Conservation (phyloP, 371 early-diverging fungal genomes). For the Mucor mucedo region DNA sequence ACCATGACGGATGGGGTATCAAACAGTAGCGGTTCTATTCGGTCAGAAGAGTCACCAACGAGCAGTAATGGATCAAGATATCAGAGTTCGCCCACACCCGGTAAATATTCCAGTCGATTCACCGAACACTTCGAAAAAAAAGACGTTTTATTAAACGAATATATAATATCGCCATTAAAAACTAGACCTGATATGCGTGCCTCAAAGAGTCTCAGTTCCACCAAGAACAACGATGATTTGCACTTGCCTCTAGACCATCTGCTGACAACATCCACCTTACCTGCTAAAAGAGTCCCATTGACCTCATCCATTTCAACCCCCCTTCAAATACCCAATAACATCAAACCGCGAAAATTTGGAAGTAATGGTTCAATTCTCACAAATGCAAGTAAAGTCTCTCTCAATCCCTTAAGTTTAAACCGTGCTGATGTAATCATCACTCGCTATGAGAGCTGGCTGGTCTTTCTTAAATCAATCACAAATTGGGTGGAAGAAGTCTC, state of each 20-base stretch:
- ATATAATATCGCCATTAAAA: not conserved
- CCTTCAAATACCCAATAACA: conserved; percentile 9
- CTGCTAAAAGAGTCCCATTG: not conserved
- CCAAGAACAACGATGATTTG: not conserved
- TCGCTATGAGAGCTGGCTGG: conserved; percentile 37
- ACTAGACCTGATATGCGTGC: conserved; percentile 1
- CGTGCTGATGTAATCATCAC: conserved; percentile 43
- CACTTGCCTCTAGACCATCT: conserved; percentile 5
- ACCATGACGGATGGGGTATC: not conserved
- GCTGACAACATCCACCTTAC: not conserved
- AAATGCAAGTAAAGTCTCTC: not conserved
- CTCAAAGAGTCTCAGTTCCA: conserved; percentile 7
- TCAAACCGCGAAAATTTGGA: conserved; percentile 10
- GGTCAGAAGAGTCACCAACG: conserved; percentile 1
- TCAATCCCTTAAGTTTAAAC: conserved; percentile 13
- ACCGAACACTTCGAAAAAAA: conserved; percentile 41
- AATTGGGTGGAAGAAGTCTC: conserved; percentile 42
- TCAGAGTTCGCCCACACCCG: too few species aligned
- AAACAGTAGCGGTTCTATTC: not conserved
- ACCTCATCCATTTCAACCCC: conserved; percentile 18
- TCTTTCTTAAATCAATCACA: conserved; percentile 32
- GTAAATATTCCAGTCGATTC: conserved; percentile 28
- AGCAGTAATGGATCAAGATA: conserved; percentile 5
- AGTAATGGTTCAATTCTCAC: conserved; percentile 21
- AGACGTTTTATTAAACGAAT: not conserved